Evolutionary conservation across 2,329 filamentous ascomycete species (phyloP).

Genomic region (Herpotrichia juniperi): DNA sequence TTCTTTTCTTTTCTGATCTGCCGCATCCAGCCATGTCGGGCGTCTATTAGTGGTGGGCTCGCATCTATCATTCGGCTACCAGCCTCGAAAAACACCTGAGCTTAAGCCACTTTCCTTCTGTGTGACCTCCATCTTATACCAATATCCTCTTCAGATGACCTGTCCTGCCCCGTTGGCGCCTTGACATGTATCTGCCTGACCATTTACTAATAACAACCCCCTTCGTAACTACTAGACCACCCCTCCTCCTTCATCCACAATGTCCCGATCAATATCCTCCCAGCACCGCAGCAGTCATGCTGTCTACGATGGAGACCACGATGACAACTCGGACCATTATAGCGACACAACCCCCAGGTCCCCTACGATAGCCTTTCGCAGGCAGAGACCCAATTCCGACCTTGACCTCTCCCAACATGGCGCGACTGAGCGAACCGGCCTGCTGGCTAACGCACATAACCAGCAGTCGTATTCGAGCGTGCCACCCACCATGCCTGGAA

Average conservation of each 20-base stretch:
- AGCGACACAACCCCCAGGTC: constrained; percentile 42
- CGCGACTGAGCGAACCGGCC: constrained; percentile 54
- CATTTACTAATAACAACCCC: constrained; percentile 14
- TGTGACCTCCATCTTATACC: no score
- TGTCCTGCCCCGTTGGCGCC: constrained; percentile 1
- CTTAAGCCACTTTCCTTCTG: no score
- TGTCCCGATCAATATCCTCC: constrained; percentile 44
- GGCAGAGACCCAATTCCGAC: constrained; percentile 41
- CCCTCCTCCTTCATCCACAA: constrained; percentile 21
- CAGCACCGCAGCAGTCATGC: constrained; percentile 34
- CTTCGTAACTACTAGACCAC: no score
- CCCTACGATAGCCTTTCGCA: constrained; percentile 38
- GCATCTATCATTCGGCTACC: no score
- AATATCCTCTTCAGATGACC: constrained; percentile 19
- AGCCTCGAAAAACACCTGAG: no score
- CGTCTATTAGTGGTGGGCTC: no score
- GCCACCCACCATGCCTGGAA: constrained; percentile 46
- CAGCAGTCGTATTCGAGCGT: constrained; percentile 51
- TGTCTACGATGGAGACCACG: constrained; percentile 40
- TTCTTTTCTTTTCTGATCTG: no score
- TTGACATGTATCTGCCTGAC: constrained; percentile 3
- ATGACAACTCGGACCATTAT: constrained; percentile 39
- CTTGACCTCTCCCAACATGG: constrained; percentile 39
- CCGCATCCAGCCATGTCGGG: no score
- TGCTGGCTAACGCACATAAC: constrained; percentile 50